Evolutionary conservation across 1,284 basidiomycete species (phyloP), one percentile per base, ranked within the genome.

Genomic region (Heimioporus punctisporus): DNA sequence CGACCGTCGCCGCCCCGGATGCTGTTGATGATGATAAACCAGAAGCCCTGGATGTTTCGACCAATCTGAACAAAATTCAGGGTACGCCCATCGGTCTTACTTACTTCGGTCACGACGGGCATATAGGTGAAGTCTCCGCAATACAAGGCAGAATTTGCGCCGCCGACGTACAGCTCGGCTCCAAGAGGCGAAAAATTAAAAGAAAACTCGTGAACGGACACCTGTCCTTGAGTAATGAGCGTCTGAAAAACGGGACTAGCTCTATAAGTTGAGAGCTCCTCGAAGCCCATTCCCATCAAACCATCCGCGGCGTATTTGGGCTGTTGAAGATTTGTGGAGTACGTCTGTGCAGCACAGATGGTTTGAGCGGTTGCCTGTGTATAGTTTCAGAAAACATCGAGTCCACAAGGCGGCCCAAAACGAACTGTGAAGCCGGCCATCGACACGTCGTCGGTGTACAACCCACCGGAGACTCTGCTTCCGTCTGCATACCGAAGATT

Each of bases 401-500:
- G 9, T n/a, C n/a, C n/a, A n/a, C 31, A 34, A 17, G 14, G 31
- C 14, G 14, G 31, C 12, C n/a, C n/a, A n/a, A n/a, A 15, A 43
- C 23, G 17, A 25, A 25, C 41, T 15, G 11, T 21, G 39, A n/a
- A 41, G 39, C 39, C 39, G 9, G 60, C 65, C 31, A 75, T 62
- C 30, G 61, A 54, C 2, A 84, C 76, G 7, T 69, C 75, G 60
- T 89, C 86, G 5, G 67, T 70, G 68, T 79, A 86, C 55, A 81
- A 73, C 24, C 70, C 67, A 24, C 86, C 86, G 12, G 65, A 63
- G 6, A 82, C 81, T n/a, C n/a, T n/a, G 24, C 72, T 81, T 21
- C 82, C 82, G 62, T 85, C 82, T 19, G 78, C 84, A 64, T 83
- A 89, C 5, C 60, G 17, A 53, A 85, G 76, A 8, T 39, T 51